Evolutionary conservation across 73 alveolate genomes (phyloP).

Genomic region (Paraurostyla sp.): DNA sequence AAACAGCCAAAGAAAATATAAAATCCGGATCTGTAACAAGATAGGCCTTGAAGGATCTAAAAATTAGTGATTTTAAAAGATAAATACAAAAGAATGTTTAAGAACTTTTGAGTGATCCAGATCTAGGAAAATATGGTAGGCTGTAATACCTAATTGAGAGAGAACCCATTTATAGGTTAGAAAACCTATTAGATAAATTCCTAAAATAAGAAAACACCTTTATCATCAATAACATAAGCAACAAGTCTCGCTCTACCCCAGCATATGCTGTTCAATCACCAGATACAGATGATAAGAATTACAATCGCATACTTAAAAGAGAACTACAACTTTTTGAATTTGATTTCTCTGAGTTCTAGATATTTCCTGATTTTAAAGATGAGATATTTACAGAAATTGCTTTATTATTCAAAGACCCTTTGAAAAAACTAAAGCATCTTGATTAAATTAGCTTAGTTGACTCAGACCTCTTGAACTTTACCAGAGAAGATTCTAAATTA

Average conservation of each 20-base stretch:
- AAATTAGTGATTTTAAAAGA: neutral
- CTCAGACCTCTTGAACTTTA: neutral
- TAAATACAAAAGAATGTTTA: neutral
- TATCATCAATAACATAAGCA: too few relatives aligned
- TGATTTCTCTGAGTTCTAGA: neutral
- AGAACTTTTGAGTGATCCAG: neutral
- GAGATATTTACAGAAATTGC: neutral
- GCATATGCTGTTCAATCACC: too few relatives aligned
- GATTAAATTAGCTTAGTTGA: neutral
- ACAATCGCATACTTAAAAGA: too few relatives aligned
- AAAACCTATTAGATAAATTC: neutral
- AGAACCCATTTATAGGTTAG: neutral
- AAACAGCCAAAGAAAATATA: neutral
- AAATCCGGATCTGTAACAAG: neutral
- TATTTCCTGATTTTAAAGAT: neutral
- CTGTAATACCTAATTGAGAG: neutral
- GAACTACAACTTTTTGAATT: slow-evolving; percentile 2
- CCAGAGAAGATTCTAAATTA: neutral
- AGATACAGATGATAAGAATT: too few relatives aligned
- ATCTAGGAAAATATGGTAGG: neutral
- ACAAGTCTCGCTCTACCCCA: too few relatives aligned
- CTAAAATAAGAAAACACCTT: neutral
- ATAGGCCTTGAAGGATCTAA: neutral
- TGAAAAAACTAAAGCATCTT: neutral
- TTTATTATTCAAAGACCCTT: neutral